A percentile compares a stretch with the other conserved stretches of the same genome.
Conservation (phyloP, 345 rosid genomes). For the Populus ilicifolia region DNA sequence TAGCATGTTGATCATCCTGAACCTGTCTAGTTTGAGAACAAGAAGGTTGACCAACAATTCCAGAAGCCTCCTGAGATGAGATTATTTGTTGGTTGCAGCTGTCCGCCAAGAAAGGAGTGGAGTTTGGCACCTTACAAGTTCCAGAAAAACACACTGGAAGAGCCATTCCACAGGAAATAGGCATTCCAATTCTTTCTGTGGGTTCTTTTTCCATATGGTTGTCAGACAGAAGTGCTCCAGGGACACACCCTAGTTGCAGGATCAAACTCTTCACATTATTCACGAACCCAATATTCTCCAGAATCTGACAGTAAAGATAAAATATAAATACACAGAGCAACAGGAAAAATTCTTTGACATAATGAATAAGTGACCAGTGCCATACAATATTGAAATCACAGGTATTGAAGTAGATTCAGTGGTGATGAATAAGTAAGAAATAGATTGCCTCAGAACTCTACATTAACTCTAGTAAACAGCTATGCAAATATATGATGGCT, state of each 20-base stretch:
- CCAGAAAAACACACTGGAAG: conserved; percentile 24
- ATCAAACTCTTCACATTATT: conserved; percentile 66
- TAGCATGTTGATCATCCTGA: conserved; percentile 23
- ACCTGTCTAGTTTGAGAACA: conserved; percentile 15
- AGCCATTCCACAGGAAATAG: conserved; percentile 41
- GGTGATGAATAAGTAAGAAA: background rate
- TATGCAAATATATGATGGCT: no score
- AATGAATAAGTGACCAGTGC: background rate
- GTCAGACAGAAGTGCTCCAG: conserved; percentile 67
- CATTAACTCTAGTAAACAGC: no score
- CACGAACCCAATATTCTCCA: conserved; percentile 78
- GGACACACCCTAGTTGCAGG: conserved; percentile 69
- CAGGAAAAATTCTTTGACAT: background rate
- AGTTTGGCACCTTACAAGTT: conserved; percentile 28
- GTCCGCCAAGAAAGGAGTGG: conserved; percentile 28
- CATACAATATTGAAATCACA: background rate
- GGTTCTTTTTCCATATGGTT: conserved; percentile 37
- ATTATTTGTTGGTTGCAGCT: conserved; percentile 42
- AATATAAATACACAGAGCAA: conserved; percentile 5
- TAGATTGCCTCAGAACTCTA: no score
- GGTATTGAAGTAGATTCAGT: background rate
- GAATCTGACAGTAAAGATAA: conserved; percentile 49
- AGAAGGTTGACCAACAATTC: conserved; percentile 23
- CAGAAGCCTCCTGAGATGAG: conserved; percentile 29
- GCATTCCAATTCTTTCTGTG: conserved; percentile 40